Evolutionary conservation across 768 basidiomycete species (phyloP), one percentile per base, ranked within the genome.

Genomic region (Lactarius hengduanensis): DNA sequence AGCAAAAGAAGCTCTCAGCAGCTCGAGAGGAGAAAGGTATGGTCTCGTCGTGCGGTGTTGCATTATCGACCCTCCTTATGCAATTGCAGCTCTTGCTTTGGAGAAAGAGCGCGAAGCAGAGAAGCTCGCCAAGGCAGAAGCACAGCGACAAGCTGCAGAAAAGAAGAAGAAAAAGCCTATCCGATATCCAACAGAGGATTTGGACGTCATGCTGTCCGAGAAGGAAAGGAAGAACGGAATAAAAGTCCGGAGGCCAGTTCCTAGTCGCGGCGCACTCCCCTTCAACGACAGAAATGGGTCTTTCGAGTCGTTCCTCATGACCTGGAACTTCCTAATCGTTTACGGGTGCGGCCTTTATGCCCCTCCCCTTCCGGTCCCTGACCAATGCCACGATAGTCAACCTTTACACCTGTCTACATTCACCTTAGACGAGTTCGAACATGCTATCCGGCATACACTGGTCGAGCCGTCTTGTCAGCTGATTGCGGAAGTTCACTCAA

Each of bases 271-370:
- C 2, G 80, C 81, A 15, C 77, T 94, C 60, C 90, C 93, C 4
- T 92, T 93, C 74, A 86, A 87, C 59, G 82, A 86, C 43, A 78
- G 80, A 38, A 80, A 84, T 9, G 81, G 80, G 13, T 78, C 82
- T 15, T 96, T 97, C 69, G 96, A 98, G 74, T 79, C 83, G 10
- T 94, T 98, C 76, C 77, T 98, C 36, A 89, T 92, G 89, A 80
- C 86, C 10, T 99, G 96, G 96, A 95, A 93, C 77, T 96, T 96
- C 76, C 77, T 98, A 63, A 89, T 92, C 61, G 89, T 94, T 61
- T 96, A 96, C 76, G 94, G 95, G 97, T 97, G 74, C 72, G 62
- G 9, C 10, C 41, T 63, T 22, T 57, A 22, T 28, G 26, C 18
- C 7, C 45, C 28, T 65, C 40, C 28, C 56, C 30, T 32, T 32